phyloP scores from a whole-genome alignment of 371 early-diverging fungal genomes.

The Circinella umbellata region DNA sequence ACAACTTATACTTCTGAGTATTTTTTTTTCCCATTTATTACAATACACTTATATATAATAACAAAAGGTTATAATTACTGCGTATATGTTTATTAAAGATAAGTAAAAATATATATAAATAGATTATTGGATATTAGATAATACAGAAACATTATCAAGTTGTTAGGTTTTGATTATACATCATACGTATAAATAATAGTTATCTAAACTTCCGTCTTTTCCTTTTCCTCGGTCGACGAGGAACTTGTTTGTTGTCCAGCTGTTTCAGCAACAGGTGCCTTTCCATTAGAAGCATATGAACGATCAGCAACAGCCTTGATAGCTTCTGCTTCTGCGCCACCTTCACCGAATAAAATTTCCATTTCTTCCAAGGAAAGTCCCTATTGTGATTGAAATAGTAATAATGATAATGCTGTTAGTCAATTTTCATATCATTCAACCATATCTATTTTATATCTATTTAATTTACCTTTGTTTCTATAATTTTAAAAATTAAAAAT shows the following conservation, averaged over 20 bases:
- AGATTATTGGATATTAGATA: no score
- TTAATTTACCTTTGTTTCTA: conserved; percentile 13
- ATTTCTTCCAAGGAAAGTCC: conserved; percentile 18
- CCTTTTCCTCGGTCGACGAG: background rate
- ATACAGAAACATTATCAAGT: no score
- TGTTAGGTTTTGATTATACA: background rate
- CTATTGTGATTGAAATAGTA: background rate
- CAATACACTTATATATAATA: no score
- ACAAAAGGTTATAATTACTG: no score
- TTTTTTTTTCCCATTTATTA: no score
- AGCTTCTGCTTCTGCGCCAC: conserved; percentile 25
- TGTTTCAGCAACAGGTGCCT: background rate
- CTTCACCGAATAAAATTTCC: conserved; percentile 26
- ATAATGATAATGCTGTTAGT: no score
- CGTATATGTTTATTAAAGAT: no score
- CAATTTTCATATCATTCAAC: no score
- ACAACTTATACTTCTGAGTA: no score
- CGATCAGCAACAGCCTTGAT: conserved; percentile 16
- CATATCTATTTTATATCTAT: no score
- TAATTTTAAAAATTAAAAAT: no score
- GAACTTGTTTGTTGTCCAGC: background rate
- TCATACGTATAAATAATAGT: background rate
- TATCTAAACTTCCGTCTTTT: background rate
- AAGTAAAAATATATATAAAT: no score
- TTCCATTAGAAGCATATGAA: background rate